phyloP scores from a whole-genome alignment of 2,329 filamentous ascomycete species.

The Cytospora schulzeri region DNA sequence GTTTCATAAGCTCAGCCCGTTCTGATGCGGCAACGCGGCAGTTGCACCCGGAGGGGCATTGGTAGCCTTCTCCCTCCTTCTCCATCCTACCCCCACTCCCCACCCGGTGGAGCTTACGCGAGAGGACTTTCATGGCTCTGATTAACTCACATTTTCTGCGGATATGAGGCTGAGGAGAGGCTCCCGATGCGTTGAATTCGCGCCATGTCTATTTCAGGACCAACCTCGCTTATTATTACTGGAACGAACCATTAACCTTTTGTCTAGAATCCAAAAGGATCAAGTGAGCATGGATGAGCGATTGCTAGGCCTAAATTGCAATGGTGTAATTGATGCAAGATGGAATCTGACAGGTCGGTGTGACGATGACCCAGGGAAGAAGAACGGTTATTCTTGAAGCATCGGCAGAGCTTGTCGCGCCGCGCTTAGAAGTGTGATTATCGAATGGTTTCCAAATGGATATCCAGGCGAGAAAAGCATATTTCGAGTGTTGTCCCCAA shows the following conservation, averaged over 20 bases:
- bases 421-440: not conserved
- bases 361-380: not conserved
- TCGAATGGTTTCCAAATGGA: too few relatives aligned
- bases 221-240: not conserved
- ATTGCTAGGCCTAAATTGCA: not conserved
- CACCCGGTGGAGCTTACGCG: not conserved
- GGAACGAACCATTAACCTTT: not conserved
- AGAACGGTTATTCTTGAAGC: not conserved
- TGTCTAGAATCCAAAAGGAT: not conserved
- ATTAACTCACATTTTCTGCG: not conserved
- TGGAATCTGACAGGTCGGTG: not conserved
- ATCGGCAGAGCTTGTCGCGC: not conserved
- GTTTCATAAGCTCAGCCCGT: not conserved
- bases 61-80: not conserved
- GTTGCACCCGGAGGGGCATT: not conserved
- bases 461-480: too few relatives aligned
- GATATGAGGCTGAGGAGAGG: not conserved
- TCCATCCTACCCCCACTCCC: too few relatives aligned
- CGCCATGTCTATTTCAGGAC: not conserved
- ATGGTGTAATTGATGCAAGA: not conserved
- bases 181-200: not conserved
- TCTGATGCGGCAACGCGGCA: not conserved
- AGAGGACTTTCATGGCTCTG: not conserved
- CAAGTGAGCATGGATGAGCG: not conserved
- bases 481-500: too few relatives aligned